These are phyloP conservation scores for Chernovozyma sophiae-reginae DNA, from an alignment of 1,139 yeast genomes.

Conservation along the genomic window DNA sequence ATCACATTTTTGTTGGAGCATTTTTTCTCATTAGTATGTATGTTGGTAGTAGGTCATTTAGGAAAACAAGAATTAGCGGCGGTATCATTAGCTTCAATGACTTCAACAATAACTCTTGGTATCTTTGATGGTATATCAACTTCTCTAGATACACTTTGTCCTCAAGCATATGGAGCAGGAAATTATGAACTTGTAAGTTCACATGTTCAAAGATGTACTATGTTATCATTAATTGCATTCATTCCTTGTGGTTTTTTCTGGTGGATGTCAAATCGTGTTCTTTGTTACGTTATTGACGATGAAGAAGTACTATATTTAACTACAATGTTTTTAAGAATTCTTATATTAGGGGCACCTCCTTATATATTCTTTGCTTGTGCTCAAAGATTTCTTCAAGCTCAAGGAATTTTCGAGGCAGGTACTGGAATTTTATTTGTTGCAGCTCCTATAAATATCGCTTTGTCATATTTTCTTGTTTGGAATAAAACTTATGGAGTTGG, in stretches of 20 bases:
- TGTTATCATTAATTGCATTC: conserved; percentile 51
- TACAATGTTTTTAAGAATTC: conserved; percentile 56
- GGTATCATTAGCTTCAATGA: conserved; percentile 84
- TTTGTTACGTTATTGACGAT: conserved; percentile 53
- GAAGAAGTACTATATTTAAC: conserved; percentile 62
- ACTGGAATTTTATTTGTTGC: conserved; percentile 71
- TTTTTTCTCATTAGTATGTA: conserved; percentile 64
- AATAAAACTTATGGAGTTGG: conserved; percentile 57
- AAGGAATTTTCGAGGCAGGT: conserved; percentile 89
- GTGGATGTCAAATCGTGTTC: conserved; percentile 59
- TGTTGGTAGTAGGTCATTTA: conserved; percentile 68
- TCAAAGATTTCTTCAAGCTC: conserved; percentile 83
- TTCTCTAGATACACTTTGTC: conserved; percentile 81
- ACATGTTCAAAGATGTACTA: conserved; percentile 61
- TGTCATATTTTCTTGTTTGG: conserved; percentile 83
- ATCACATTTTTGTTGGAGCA: conserved; percentile 70
- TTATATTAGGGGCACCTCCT: conserved; percentile 78
- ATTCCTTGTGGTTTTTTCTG: conserved; percentile 61
- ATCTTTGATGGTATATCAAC: conserved; percentile 87
- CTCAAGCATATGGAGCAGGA: conserved; percentile 78
- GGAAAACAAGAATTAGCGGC: conserved; percentile 74
- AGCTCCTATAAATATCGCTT: conserved; percentile 71
- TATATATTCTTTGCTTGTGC: conserved; percentile 79
- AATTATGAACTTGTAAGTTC: conserved; percentile 56
- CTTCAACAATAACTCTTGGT: conserved; percentile 79